phyloP scores from a whole-genome alignment of 768 basidiomycete genomes.

The Phallus indusiatus region DNA sequence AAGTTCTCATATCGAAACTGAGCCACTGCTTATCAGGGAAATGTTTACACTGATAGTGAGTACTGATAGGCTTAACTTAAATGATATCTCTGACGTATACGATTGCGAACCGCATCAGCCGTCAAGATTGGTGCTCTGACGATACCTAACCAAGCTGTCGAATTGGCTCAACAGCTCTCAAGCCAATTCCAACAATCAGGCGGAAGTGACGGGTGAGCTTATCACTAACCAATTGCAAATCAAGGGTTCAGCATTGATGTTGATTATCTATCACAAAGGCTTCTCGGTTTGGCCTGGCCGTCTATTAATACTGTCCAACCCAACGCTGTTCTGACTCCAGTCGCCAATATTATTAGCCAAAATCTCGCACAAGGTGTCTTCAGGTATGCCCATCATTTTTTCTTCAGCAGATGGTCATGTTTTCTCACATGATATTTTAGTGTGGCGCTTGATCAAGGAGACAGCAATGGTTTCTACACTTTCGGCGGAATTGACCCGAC shows the following conservation, averaged over 20 bases:
- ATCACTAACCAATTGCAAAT: not conserved
- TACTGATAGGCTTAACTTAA: not conserved
- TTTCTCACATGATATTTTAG: slow-evolving; percentile 1
- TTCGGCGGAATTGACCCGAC: slow-evolving; percentile 29
- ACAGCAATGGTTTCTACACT: slow-evolving; percentile 30
- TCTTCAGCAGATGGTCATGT: not conserved
- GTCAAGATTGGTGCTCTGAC: slow-evolving; percentile 14
- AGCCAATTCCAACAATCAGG: slow-evolving; percentile 24
- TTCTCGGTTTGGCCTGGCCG: slow-evolving; percentile 31
- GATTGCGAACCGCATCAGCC: not conserved
- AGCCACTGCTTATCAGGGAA: slow-evolving; percentile 16
- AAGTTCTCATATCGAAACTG: not conserved
- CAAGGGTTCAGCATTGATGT: not conserved
- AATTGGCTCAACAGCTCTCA: slow-evolving; percentile 27
- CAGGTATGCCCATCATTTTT: slow-evolving; percentile 7
- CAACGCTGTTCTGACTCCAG: slow-evolving; percentile 26
- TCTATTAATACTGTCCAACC: slow-evolving; percentile 29
- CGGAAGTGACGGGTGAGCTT: slow-evolving; percentile 23
- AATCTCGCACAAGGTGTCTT: slow-evolving; percentile 12
- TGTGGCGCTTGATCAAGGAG: slow-evolving; percentile 27
- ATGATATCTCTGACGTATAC: not conserved
- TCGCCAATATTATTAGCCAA: slow-evolving; percentile 31
- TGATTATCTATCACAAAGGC: slow-evolving; percentile 10
- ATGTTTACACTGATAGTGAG: slow-evolving; percentile 20
- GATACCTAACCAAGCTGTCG: slow-evolving; percentile 28